phyloP scores from a whole-genome alignment of 164 flowering plant genomes.

The Vitis vinifera region DNA sequence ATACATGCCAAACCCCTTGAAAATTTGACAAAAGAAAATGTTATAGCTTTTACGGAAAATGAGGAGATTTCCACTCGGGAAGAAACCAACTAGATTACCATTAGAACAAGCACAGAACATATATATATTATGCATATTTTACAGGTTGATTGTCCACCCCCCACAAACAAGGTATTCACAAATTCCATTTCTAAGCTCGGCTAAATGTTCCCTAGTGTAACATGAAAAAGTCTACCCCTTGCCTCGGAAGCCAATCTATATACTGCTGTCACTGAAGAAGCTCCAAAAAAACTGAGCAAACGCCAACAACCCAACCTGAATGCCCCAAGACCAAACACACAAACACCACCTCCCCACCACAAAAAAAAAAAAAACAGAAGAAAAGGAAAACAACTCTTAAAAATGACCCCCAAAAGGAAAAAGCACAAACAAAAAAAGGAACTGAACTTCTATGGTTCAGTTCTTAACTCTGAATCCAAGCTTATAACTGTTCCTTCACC shows the following conservation, averaged over 20 bases:
- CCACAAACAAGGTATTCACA: slow-evolving; percentile 3
- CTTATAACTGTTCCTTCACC: slow-evolving; percentile 40
- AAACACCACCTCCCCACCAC: background rate
- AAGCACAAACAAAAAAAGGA: background rate
- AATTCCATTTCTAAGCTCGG: slow-evolving; percentile 6
- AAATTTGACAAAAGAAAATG: no score
- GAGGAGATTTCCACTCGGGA: no score
- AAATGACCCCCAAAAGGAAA: no score
- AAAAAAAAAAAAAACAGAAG: background rate
- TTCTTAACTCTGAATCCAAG: slow-evolving; percentile 43
- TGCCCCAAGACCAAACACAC: no score
- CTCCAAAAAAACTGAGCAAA: slow-evolving; percentile 22
- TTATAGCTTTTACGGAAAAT: no score
- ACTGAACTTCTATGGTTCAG: slow-evolving; percentile 23
- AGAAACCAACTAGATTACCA: no score
- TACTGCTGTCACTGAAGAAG: slow-evolving; percentile 1
- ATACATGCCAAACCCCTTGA: no score
- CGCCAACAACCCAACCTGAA: background rate
- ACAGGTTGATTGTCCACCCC: slow-evolving; percentile 11
- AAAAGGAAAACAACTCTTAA: no score
- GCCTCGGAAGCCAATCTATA: background rate
- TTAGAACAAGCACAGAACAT: background rate
- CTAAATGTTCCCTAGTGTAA: background rate
- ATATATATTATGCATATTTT: background rate
- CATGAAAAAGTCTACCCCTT: slow-evolving; percentile 1